These are phyloP conservation scores for Potentilla sterilis DNA, from an alignment of 306 rosid genomes.

Conservation along the genomic window DNA sequence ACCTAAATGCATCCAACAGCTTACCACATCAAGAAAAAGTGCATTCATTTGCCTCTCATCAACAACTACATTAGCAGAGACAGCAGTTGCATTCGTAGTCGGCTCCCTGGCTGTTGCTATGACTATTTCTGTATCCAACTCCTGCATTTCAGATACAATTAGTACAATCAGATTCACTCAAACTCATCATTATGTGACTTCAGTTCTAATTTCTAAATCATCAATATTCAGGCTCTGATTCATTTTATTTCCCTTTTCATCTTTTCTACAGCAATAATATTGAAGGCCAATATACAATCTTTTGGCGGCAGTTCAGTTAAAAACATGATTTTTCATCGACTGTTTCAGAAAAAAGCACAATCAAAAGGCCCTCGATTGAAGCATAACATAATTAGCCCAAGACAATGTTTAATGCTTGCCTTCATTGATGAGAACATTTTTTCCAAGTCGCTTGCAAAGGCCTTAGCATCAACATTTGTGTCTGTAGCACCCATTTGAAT, in stretches of 20 bases:
- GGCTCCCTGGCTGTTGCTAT: constrained; percentile 70
- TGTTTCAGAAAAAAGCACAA: neutral
- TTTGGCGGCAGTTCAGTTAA: neutral
- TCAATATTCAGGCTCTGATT: neutral
- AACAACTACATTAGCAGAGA: constrained; percentile 73
- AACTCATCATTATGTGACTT: neutral
- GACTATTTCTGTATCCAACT: constrained; percentile 88
- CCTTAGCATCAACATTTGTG: constrained; percentile 59
- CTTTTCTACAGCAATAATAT: neutral
- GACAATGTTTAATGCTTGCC: constrained; percentile 43
- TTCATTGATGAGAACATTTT: constrained; percentile 80
- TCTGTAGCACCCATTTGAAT: constrained; percentile 94
- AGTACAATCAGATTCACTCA: constrained; percentile 9
- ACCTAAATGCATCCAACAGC: constrained; percentile 6
- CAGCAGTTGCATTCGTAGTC: constrained; percentile 54
- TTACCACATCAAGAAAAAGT: constrained; percentile 92
- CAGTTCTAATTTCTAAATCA: neutral
- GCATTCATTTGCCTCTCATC: constrained; percentile 99
- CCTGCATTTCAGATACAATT: constrained; percentile 46
- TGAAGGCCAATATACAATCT: neutral
- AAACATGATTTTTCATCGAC: neutral
- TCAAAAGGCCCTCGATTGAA: neutral
- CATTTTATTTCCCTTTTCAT: neutral
- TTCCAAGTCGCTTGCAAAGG: constrained; percentile 78
- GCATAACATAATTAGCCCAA: neutral